Base-by-base conservation (phyloP, 306 rosid species). In the Arachis hypogaea region DNA sequence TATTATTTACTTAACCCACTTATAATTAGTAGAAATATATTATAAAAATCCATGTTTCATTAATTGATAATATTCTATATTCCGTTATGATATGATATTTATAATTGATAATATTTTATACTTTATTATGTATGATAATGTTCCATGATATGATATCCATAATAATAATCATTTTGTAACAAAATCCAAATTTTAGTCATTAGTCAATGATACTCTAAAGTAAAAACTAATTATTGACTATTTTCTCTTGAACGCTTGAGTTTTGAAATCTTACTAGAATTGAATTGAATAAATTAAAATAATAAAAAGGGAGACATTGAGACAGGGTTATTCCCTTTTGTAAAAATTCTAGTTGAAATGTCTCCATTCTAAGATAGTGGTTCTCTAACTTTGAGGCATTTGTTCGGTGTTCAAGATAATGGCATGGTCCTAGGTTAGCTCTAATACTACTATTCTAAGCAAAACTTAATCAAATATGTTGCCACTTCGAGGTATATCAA, bases 321-420 rank as follows among this genome's bases (percentile, higher is more conserved):
- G 4, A 18, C n/a, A 4, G n/a, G 22, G 5, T 9, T 14, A 28
- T 43, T 43, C 18, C 18, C 70, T 45, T 59, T 56, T 8, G 41
- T 65, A 47, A 14, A 14, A 59, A 29, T 16, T 30, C 4, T 11
- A 30, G 5, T 71, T 14, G 60, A 33, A 29, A 12, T 28, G 11
- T n/a, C 7, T 71, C 46, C 28, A 2, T 42, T 63, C 43, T 7
- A 49, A 6, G 45, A 45, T n/a, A 75, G 43, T 14, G 52, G 42
- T 77, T 66, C 59, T 61, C 75, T 59, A 79, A 66, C 78, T 60
- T 61, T 42, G 36, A 69, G 61, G 67, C 42, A 51, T 44, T 41
- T 45, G 9, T 58, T 45, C 28, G 22, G 29, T 41, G 18, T 55
- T 50, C 12, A 22, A 5, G 63, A 49, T 56, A 66, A 72, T 54